Conservation (phyloP, 805 yeast genomes). For the Kockiozyma suomiensis region DNA sequence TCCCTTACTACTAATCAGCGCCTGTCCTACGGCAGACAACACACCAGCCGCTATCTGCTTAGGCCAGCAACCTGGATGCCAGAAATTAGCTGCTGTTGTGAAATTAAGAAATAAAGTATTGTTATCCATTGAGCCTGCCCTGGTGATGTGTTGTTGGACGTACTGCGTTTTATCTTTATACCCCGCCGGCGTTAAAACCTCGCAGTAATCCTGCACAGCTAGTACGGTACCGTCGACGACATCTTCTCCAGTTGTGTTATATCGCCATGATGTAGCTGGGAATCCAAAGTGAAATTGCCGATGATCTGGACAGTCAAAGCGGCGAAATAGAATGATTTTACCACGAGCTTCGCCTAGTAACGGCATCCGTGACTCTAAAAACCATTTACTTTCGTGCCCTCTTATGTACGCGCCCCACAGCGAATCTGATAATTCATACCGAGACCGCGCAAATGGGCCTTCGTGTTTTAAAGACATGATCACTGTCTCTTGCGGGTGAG, state of each 20-base stretch:
- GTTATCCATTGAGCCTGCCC: conserved; percentile 51
- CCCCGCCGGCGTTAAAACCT: conserved; percentile 55
- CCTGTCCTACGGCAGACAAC: conserved; percentile 39
- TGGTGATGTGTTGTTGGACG: conserved; percentile 57
- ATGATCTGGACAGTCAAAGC: conserved; percentile 48
- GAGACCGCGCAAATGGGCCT: conserved; percentile 68
- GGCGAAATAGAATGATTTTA: conserved; percentile 63
- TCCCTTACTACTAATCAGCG: conserved; percentile 32
- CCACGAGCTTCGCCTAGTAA: conserved; percentile 65
- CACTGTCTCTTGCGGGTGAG: conserved; percentile 61
- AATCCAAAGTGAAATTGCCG: conserved; percentile 55
- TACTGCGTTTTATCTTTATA: conserved; percentile 59
- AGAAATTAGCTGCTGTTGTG: conserved; percentile 73
- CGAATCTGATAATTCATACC: conserved; percentile 63
- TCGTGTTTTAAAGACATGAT: conserved; percentile 73
- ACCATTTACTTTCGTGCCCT: conserved; percentile 59
- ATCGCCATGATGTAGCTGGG: conserved; percentile 67
- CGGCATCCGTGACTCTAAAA: conserved; percentile 59
- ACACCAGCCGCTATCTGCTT: conserved; percentile 58
- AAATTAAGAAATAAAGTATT: conserved; percentile 69
- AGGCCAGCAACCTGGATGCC: conserved; percentile 76
- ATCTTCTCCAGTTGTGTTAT: conserved; percentile 68
- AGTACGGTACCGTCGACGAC: conserved; percentile 46
- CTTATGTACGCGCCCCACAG: conserved; percentile 61
- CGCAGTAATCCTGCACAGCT: conserved; percentile 76